Conservation (phyloP, 495 filamentous ascomycete genomes). For the Neurospora intermedia region DNA sequence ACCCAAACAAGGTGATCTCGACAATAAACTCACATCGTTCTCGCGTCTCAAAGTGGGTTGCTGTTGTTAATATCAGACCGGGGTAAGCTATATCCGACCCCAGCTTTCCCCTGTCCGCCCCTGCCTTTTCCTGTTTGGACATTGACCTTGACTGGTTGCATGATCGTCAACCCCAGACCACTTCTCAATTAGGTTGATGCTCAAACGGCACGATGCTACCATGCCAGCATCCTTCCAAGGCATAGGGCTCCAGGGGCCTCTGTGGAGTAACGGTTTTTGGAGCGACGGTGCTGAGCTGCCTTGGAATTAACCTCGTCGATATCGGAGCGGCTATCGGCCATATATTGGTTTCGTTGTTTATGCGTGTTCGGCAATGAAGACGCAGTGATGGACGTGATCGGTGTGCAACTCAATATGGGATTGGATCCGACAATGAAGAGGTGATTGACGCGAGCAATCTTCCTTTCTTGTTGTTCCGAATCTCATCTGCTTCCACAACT, state of each 20-base stretch:
- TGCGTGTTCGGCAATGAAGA: neutral
- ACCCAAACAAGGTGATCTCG: neutral
- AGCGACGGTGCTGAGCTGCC: neutral
- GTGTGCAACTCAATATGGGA: slow-evolving; percentile 1
- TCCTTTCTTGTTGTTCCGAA: neutral
- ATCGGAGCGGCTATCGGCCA: neutral
- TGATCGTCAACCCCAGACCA: neutral
- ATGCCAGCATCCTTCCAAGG: neutral
- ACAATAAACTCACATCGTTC: too few relatives aligned
- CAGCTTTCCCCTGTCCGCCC: too few relatives aligned
- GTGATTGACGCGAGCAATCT: neutral
- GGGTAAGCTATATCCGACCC: neutral
- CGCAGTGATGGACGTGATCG: neutral
- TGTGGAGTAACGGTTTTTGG: neutral
- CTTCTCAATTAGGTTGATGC: neutral
- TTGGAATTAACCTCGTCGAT: slow-evolving; percentile 21
- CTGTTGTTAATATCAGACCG: neutral
- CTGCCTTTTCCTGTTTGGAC: too few relatives aligned
- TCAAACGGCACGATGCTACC: neutral
- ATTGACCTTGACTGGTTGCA: neutral
- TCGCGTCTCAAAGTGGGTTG: neutral
- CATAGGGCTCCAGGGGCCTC: neutral
- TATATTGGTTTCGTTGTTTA: neutral
- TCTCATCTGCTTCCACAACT: neutral
- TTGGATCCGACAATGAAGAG: neutral